Evolutionary conservation across 2,329 filamentous ascomycete species (phyloP).

Genomic region (Trichoderma sp.): DNA sequence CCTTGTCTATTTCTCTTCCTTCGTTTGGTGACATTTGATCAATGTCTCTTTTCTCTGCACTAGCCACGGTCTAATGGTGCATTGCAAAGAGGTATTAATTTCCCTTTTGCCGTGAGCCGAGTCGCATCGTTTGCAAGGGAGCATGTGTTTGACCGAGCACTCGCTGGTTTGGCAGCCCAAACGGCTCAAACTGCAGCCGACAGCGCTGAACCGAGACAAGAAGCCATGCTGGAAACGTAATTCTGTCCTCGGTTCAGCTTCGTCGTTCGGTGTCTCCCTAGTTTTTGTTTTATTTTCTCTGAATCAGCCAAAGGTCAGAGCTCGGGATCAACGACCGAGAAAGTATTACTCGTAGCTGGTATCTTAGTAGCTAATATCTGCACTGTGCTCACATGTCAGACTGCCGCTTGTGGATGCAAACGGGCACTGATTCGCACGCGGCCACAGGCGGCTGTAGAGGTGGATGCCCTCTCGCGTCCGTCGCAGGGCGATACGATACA

Average conservation of each 20-base stretch:
- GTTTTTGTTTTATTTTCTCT: not conserved
- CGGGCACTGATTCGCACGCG: not conserved
- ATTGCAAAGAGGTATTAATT: conserved; percentile 12
- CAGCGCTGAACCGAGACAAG: not conserved
- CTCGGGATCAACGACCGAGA: not conserved
- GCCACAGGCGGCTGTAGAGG: not conserved
- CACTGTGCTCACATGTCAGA: conserved; percentile 20
- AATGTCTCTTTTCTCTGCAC: not conserved
- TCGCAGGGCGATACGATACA: not conserved
- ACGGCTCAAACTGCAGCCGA: conserved; percentile 14
- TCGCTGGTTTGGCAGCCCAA: not conserved
- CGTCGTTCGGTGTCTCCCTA: not conserved
- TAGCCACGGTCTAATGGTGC: not conserved
- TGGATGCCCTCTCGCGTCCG: not conserved
- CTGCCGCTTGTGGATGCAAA: conserved; percentile 19
- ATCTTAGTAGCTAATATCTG: not conserved
- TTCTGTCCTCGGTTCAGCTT: not conserved
- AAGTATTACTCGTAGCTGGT: not conserved
- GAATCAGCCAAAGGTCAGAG: not conserved
- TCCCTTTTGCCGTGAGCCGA: not conserved
- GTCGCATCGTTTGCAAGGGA: not conserved
- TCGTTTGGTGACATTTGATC: not conserved
- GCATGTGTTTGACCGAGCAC: not conserved
- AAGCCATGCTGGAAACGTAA: not conserved
- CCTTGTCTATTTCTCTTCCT: not conserved